Percentiles rank a stretch among this genome's conserved stretches.
These are phyloP conservation scores for Fusarium sp. DNA, from an alignment of 2,329 filamentous ascomycete species.

Conservation along the genomic window DNA sequence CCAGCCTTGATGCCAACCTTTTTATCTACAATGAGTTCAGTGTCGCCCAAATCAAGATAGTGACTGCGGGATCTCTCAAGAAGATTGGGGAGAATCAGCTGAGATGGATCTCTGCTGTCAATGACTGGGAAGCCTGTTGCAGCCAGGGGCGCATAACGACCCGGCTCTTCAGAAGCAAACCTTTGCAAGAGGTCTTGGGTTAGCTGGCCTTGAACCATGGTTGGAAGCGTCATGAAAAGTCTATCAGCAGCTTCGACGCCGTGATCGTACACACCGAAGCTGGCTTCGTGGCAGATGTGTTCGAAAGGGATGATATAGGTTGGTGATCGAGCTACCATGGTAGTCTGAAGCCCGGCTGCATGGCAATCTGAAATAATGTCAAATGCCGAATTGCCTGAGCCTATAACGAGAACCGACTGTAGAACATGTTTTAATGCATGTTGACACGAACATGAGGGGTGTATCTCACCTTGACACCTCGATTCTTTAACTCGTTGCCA, in stretches of 20 bases:
- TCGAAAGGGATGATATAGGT: constrained; percentile 30
- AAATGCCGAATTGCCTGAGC: constrained; percentile 33
- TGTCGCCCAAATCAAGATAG: constrained; percentile 26
- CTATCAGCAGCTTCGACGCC: constrained; percentile 17
- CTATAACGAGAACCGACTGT: constrained; percentile 25
- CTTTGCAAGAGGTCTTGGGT: constrained; percentile 3
- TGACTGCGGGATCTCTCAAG: constrained; percentile 22
- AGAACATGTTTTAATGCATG: background rate
- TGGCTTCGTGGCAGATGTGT: constrained; percentile 16
- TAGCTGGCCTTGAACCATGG: constrained; percentile 9
- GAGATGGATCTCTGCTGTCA: background rate
- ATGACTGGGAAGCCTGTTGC: constrained; percentile 15
- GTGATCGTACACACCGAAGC: constrained; percentile 15
- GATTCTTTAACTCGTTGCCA: background rate
- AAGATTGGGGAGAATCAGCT: constrained; percentile 15
- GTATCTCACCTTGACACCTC: constrained; percentile 16
- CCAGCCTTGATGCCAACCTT: constrained; percentile 16
- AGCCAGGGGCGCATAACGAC: constrained; percentile 13
- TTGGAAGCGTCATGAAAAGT: constrained; percentile 17
- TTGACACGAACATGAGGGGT: rapidly evolving
- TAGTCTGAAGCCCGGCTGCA: background rate
- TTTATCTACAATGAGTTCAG: constrained; percentile 1
- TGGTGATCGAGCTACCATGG: constrained; percentile 26
- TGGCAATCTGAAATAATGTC: constrained; percentile 30
- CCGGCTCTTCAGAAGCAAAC: constrained; percentile 21